Evolutionary conservation across 2,329 filamentous ascomycete species (phyloP), one percentile per base, ranked within the genome.

Genomic region (Tricladium varicosporioides): DNA sequence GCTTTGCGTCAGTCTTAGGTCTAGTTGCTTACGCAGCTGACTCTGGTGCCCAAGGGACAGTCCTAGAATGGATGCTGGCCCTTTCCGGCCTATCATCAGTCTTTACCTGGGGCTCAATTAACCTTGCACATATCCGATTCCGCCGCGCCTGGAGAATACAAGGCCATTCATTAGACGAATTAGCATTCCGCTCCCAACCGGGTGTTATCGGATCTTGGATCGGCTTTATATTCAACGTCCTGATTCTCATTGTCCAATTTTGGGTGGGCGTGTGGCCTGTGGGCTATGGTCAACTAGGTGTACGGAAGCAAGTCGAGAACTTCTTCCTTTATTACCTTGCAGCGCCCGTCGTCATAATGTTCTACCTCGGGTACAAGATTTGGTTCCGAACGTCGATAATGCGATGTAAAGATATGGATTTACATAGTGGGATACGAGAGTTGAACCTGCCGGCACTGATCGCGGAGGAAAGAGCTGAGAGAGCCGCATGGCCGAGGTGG

Each of bases 41-140:
- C 54, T 79, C 85, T 0, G 71, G 54, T 14, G 48, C 74, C 2
- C 72, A 83, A 61, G 76, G 76, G 14, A 74, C 79, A 31, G 85
- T 90, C 5, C 89, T 96, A 62, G 80, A 83, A 67, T 96, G 92
- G 92, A 83, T 96, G 72, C 79, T 89, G 44, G 83, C 88, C 58
- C 79, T 91, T 48, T 89, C 87, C 1, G 88, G 86, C 48, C 79
- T 92, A 19, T 88, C 86, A 9, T 86, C 83, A 47, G 82, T 91
- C 69, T 89, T 92, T 75, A 92, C 88, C 5, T 92, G 89, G 89
- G 84, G 80, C 54, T 89, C 89, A 63, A 93, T 96, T 71, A 96
- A 91, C 72, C 76, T 95, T n/a, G 84, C 88, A 19, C 92, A 97
- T 73, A 95, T 97, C 69, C 91, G 92, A 55, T 97, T 97, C 81